These are phyloP conservation scores for Avena insularis DNA, from an alignment of 176 grass and related monocot species.

Conservation along the genomic window DNA sequence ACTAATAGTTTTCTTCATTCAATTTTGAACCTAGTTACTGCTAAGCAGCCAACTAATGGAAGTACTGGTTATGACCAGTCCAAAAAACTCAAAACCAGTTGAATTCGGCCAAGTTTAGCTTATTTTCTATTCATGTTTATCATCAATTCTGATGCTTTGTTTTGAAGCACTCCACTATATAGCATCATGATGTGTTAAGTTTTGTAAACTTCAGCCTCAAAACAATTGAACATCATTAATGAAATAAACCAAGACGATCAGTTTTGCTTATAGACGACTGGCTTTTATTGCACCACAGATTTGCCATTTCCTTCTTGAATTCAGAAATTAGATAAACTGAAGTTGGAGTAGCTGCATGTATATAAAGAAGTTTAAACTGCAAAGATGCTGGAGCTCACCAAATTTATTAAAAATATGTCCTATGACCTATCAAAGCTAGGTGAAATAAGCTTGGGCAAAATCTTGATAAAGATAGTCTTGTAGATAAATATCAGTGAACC, in stretches of 20 bases:
- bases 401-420: too few species aligned
- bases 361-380: neutral
- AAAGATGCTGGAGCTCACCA: neutral
- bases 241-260: neutral
- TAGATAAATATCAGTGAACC: neutral
- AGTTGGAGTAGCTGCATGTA: neutral
- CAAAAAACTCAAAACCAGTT: neutral
- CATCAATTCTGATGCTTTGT: conserved; percentile 2
- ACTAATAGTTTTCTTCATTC: neutral
- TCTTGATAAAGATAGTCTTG: neutral
- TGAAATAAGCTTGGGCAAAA: neutral
- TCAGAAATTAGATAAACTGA: neutral
- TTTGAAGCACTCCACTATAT: neutral
- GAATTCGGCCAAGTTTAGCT: neutral
- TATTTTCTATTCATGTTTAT: neutral
- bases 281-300: neutral
- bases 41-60: neutral
- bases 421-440: too few species aligned
- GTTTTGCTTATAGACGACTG: neutral
- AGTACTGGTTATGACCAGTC: neutral
- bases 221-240: neutral
- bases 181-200: neutral
- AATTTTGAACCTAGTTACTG: neutral
- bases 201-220: neutral
- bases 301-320: neutral